Base-by-base conservation (phyloP, 164 flowering plant genomes). In the Chimonanthus praecox region DNA sequence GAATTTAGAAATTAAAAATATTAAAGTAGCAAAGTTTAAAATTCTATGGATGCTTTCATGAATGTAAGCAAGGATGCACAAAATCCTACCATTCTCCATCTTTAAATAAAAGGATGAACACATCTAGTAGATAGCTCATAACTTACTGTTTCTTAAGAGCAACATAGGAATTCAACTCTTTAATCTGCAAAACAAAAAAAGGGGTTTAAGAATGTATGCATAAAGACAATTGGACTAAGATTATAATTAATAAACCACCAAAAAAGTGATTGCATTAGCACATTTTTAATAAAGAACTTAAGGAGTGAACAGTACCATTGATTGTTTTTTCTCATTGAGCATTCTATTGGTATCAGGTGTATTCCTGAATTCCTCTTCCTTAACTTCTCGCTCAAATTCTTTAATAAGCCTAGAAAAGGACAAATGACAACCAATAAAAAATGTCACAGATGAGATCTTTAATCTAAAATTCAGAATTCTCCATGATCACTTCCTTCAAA, bases 101-200 rank as follows among this genome's bases (percentile, higher is more conserved):
- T 18, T 63, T 18, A 18, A 16, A 5, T 33, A 63, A 63, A 18
- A 4, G 8, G 5, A 21, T 7, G 2, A 8, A 63, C 8, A 63
- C 7, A 16, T 18, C 21, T 18, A 18, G 7, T 33, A 18, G 18
- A 49, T 69, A 18, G 20, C 3, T 13, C 13, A 69, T 58, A 16
- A 85, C 93, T 87, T 85, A 91, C 97, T 85, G 85, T 78, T 91
- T 91, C 72, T 87, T 89, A 46, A 86, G 84, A 62, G 92, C 90
- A 73, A 91, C 94, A 84, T 86, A 91, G 51, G 92, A 88, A 77
- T 91, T 91, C 80, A 89, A 78, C 84, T 89, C 94, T 80, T 91
- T 91, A 60, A 88, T 79, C 94, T 91, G 90, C 84, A 77, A 50
- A 7, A 6, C 4, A 47, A 54, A 54, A 11, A 54, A 13, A 8